Conservation (phyloP, 495 filamentous ascomycete species). For the Eremomyces bilateralis region DNA sequence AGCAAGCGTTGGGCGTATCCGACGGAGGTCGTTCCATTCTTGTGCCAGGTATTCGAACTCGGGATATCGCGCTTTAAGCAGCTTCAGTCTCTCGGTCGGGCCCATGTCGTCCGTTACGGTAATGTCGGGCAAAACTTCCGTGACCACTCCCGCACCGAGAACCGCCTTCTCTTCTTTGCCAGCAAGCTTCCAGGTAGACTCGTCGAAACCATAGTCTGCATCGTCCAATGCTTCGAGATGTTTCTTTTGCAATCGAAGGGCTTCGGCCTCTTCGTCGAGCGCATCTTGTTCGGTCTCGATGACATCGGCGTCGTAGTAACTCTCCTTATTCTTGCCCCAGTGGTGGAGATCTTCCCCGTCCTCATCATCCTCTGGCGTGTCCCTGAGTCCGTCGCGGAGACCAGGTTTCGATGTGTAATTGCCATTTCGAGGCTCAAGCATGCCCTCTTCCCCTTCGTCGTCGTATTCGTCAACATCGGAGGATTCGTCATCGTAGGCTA, state of each 20-base stretch:
- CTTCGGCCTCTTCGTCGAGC: slow-evolving; percentile 78
- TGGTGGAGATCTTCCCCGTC: slow-evolving; percentile 59
- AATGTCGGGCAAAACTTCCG: slow-evolving; percentile 61
- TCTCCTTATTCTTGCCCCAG: slow-evolving; percentile 71
- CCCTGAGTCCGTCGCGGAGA: slow-evolving; percentile 24
- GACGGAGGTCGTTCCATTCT: too few relatives aligned
- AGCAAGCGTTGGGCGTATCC: slow-evolving; percentile 37
- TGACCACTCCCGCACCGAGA: slow-evolving; percentile 32
- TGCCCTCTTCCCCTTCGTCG: slow-evolving; percentile 9
- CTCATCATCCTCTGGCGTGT: slow-evolving; percentile 21
- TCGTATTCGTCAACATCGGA: slow-evolving; percentile 24
- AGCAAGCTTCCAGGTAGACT: slow-evolving; percentile 52
- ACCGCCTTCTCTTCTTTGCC: slow-evolving; percentile 24
- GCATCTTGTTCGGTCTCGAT: slow-evolving; percentile 87
- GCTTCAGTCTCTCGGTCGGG: slow-evolving; percentile 47
- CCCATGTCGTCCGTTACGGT: slow-evolving; percentile 64
- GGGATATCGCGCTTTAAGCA: slow-evolving; percentile 63
- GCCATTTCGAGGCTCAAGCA: too few relatives aligned
- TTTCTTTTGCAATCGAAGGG: slow-evolving; percentile 69
- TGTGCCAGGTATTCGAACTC: slow-evolving; percentile 73
- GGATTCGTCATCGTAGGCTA: slow-evolving; percentile 39
- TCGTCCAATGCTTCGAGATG: slow-evolving; percentile 67
- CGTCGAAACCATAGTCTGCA: slow-evolving; percentile 81
- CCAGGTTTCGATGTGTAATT: too few relatives aligned
- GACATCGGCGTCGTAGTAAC: slow-evolving; percentile 77